Conservation (phyloP, 1,284 basidiomycete species). For the Stygiomarasmius scandens region DNA sequence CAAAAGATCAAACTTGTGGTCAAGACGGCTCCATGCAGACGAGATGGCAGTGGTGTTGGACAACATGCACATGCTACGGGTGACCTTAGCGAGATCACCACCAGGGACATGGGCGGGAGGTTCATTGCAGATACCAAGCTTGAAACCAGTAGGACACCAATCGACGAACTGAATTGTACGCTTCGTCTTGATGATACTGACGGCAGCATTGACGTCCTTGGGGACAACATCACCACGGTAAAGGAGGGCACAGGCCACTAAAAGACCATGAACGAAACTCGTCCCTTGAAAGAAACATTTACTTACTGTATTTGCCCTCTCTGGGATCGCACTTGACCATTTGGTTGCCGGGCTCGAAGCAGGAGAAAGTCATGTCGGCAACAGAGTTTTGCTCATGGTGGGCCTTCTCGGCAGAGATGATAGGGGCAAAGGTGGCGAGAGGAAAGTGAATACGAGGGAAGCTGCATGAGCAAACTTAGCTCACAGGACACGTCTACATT, state of each 20-base stretch:
- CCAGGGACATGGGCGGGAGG: conserved; percentile 83
- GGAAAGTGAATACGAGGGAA: conserved; percentile 91
- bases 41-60: conserved; percentile 89
- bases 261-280: conserved; percentile 25
- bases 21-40: conserved; percentile 84
- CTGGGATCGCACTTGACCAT: conserved; percentile 91
- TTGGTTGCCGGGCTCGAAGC: conserved; percentile 92
- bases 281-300: conserved; percentile 44
- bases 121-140: conserved; percentile 92
- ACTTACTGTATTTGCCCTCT: conserved; percentile 86
- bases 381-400: conserved; percentile 94
- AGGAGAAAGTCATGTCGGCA: conserved; percentile 92
- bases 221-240: conserved; percentile 98
- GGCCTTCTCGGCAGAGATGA: conserved; percentile 79
- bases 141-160: conserved; percentile 91
- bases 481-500: not conserved
- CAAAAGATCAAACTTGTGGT: conserved; percentile 95
- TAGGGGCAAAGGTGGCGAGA: conserved; percentile 88
- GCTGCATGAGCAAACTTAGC: conserved; percentile 34
- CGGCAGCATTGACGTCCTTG: conserved; percentile 94
- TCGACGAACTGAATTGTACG: conserved; percentile 86
- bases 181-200: conserved; percentile 96
- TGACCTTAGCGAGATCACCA: conserved; percentile 86
- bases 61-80: conserved; percentile 88
- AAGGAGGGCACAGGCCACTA: conserved; percentile 86